These are phyloP conservation scores for Penicillium sp. DNA, from an alignment of 2,329 filamentous ascomycete genomes.

Conservation along the genomic window DNA sequence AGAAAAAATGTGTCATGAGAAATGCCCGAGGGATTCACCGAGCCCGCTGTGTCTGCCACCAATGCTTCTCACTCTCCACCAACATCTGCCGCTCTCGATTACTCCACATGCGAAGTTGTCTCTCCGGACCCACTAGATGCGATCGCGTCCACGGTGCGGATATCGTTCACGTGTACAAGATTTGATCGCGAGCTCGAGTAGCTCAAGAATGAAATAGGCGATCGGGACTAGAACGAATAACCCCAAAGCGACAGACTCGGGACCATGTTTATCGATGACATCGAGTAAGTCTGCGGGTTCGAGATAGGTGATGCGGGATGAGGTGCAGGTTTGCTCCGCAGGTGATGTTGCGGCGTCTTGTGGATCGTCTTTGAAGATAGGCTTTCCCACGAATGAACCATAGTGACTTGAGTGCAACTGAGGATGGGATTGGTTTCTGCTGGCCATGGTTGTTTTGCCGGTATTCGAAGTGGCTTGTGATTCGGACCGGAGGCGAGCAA, in stretches of 20 bases:
- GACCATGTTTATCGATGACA: conserved; percentile 20
- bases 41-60: conserved; percentile 7
- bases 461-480: background rate
- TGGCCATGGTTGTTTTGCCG: background rate
- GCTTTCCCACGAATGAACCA: conserved; percentile 6
- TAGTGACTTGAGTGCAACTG: conserved; percentile 1
- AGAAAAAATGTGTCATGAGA: background rate
- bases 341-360: background rate
- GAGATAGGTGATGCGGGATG: background rate
- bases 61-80: conserved; percentile 9
- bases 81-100: conserved; percentile 19
- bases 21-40: background rate
- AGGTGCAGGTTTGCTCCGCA: background rate
- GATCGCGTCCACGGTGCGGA: conserved; percentile 17
- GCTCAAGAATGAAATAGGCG: conserved; percentile 18
- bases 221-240: conserved; percentile 23
- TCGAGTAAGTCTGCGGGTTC: conserved; percentile 5
- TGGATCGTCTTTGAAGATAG: background rate
- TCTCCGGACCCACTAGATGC: conserved; percentile 17
- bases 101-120: conserved; percentile 15
- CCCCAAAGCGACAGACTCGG: conserved; percentile 17
- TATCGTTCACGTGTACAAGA: conserved; percentile 15
- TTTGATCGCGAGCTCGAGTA: conserved; percentile 12
- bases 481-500: background rate
- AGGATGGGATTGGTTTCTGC: background rate